These are phyloP conservation scores for Aspergillus versicolor DNA, from an alignment of 2,329 filamentous ascomycete genomes.

Conservation along the genomic window DNA sequence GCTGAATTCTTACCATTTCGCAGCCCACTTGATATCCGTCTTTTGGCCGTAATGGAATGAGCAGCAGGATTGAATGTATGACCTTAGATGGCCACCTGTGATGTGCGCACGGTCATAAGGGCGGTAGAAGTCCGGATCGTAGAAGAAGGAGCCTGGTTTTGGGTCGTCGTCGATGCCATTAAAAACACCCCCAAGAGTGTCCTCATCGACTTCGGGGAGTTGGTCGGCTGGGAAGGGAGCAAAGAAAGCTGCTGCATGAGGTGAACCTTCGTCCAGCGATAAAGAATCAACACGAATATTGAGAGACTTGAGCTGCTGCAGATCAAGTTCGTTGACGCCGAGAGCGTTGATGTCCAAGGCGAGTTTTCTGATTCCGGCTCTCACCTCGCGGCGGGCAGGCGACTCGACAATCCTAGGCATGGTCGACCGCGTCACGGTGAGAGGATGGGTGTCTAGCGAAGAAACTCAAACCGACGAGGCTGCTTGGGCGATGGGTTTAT, in stretches of 20 bases:
- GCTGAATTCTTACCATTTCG: too few relatives aligned
- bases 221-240: neutral
- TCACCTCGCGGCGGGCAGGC: too few relatives aligned
- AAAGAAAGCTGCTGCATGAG: neutral
- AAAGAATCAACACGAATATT: neutral
- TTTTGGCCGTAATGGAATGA: too few relatives aligned
- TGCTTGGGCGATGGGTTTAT: neutral
- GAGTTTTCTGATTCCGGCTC: neutral
- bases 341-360: neutral
- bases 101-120: too few relatives aligned
- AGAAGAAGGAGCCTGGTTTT: neutral
- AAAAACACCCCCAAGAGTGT: neutral
- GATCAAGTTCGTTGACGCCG: neutral
- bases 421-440: too few relatives aligned
- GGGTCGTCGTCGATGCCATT: neutral
- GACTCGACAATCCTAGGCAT: too few relatives aligned
- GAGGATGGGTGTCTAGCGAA: too few relatives aligned
- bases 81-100: too few relatives aligned
- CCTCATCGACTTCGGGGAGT: neutral
- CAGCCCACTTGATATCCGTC: too few relatives aligned
- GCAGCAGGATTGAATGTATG: too few relatives aligned
- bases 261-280: neutral
- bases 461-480: too few relatives aligned
- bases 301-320: neutral
- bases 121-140: too few relatives aligned